phyloP scores from a whole-genome alignment of 306 rosid species.

The Fragaria iinumae region DNA sequence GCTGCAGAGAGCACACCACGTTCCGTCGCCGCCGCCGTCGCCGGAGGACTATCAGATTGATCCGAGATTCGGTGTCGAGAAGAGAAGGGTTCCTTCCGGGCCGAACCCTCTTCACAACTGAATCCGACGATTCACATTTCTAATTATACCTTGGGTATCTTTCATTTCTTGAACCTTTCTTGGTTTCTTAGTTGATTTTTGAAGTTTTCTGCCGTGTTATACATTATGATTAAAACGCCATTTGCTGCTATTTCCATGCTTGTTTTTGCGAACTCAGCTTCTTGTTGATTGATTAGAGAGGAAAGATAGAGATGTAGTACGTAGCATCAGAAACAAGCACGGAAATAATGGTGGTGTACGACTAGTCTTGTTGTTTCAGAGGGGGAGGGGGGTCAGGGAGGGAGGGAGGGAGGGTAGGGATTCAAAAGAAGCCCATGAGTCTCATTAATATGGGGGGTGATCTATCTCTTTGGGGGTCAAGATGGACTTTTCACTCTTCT shows the following conservation, averaged over 20 bases:
- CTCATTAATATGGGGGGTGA: constrained; percentile 40
- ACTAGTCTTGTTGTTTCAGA: background rate
- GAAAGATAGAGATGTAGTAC: background rate
- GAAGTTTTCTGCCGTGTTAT: background rate
- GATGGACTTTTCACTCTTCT: too few relatives aligned
- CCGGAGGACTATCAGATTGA: constrained; percentile 41
- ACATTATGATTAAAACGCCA: background rate
- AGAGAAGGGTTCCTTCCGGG: constrained; percentile 88
- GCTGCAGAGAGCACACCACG: constrained; percentile 33
- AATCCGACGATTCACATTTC: constrained; percentile 7
- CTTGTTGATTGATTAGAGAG: background rate
- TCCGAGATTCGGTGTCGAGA: constrained; percentile 75
- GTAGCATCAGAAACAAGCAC: constrained; percentile 55
- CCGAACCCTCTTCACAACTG: constrained; percentile 98
- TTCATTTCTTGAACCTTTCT: background rate
- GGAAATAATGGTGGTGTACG: constrained; percentile 48
- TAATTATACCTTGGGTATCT: constrained; percentile 21
- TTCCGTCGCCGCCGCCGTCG: constrained; percentile 26
- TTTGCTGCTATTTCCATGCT: constrained; percentile 55
- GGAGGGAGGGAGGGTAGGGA: constrained; percentile 18
- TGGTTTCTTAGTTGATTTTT: background rate
- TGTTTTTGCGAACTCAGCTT: constrained; percentile 49
- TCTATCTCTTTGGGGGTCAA: too few relatives aligned
- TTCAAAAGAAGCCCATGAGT: constrained; percentile 76
- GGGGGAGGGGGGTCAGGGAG: background rate